Base-by-base conservation (phyloP, 169 alveolate species). In the Theileria annulata region DNA sequence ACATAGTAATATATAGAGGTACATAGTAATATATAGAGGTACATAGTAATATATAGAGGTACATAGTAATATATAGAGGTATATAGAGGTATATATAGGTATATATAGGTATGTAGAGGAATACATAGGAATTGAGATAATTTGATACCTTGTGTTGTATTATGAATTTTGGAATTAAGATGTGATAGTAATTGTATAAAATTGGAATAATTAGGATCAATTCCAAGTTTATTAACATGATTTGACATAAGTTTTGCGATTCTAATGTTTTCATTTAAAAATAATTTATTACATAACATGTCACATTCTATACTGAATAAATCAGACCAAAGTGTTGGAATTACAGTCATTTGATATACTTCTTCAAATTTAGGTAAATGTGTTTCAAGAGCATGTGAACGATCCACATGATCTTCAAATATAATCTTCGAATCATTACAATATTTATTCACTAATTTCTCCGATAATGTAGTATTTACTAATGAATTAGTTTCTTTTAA, bases 321-420 rank as follows among this genome's bases (percentile, higher is more conserved):
- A 63, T 82, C 88, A 19, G 84, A 71, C 88, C 88, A 82, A 37
- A 82, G 49, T 2, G 76, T 79, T 9, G 85, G 75, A 19, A 67
- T 70, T 71, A 48, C 47, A 51, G 69, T 49, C 88, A 82, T 82
- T 13, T 72, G 76, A 25, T 71, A 76, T 77, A 82, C 76, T 62
- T 82, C 88, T 25, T 74, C 79, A 23, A 35, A 33, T 28, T 62
- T 75, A 10, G 88, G 88, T 30, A 82, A 71, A 21, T 82, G 88
- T 4, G 75, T 19, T 27, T 66, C 23, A 64, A 82, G 66, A 3
- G 54, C 25, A 3, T 5, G 3, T 42, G 84, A 71, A n/a, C 80
- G 27, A 2, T 25, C 0, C 21, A 72, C 33, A 42, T 51, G 76
- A 54, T 82, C 85, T 30, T 69, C 80, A 13, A 82, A 63, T 42